Percentiles rank a stretch among this genome's conserved stretches.
phyloP scores from a whole-genome alignment of 257 asterid genomes.

The Salvia miltiorrhiza region DNA sequence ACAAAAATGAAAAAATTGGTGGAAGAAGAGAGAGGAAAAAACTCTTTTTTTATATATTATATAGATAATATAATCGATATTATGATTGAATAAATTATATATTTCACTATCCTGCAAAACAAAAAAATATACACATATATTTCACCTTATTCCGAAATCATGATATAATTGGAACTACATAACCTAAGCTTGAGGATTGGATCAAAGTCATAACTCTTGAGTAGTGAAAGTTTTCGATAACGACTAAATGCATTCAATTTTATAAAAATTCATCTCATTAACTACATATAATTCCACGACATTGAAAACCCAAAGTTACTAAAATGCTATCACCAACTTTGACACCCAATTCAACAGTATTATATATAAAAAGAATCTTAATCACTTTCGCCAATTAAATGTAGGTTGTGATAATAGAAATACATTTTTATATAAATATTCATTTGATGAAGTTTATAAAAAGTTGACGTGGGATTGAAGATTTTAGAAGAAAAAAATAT shows the following conservation, averaged over 20 bases:
- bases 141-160: neutral
- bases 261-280: neutral
- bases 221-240: neutral
- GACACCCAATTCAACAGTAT: neutral
- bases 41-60: too few relatives aligned
- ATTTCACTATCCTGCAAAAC: too few relatives aligned
- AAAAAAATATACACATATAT: too few relatives aligned
- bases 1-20: too few relatives aligned
- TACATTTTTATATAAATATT: too few relatives aligned
- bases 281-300: neutral
- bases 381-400: too few relatives aligned
- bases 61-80: neutral
- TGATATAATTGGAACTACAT: neutral
- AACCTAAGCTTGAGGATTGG: neutral
- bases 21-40: too few relatives aligned
- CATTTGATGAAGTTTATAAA: too few relatives aligned
- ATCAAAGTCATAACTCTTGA: neutral
- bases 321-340: neutral
- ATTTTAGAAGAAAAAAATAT: too few relatives aligned
- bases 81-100: neutral
- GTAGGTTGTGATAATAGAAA: too few relatives aligned
- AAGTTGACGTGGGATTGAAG: too few relatives aligned
- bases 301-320: neutral
- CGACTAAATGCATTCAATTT: neutral
- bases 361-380: neutral